These are phyloP conservation scores for Cadophora luteo-olivacea DNA, from an alignment of 2,329 filamentous ascomycete genomes.

Conservation along the genomic window DNA sequence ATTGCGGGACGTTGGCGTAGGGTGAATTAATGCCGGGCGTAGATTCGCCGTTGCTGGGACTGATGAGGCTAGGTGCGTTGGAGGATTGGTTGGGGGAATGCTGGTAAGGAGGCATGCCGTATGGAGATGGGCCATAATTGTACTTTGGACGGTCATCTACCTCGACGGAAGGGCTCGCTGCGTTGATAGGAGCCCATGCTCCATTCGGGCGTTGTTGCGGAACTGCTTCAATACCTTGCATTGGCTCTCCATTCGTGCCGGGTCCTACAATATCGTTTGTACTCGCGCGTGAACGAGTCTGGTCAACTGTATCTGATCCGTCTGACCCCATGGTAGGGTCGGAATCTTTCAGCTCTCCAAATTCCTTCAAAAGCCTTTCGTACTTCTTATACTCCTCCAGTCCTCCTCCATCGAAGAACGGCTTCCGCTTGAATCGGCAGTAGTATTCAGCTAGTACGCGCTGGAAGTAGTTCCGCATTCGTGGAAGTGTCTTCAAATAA, in stretches of 20 bases:
- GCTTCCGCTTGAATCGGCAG: conserved; percentile 46
- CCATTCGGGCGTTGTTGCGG: conserved; percentile 35
- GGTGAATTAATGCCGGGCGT: conserved; percentile 39
- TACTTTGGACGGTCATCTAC: conserved; percentile 38
- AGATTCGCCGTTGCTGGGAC: conserved; percentile 39
- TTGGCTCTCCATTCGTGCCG: conserved; percentile 39
- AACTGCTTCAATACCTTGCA: conserved; percentile 41
- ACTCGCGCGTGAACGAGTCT: conserved; percentile 38
- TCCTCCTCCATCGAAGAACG: conserved; percentile 50
- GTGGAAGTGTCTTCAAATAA: conserved; percentile 59
- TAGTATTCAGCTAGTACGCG: conserved; percentile 54
- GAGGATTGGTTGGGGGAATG: conserved; percentile 36
- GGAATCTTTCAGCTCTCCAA: conserved; percentile 51
- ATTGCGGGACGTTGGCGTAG: conserved; percentile 31
- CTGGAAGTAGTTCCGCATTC: conserved; percentile 60
- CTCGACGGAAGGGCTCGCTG: conserved; percentile 33
- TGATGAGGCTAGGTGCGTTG: conserved; percentile 37
- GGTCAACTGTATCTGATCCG: conserved; percentile 37
- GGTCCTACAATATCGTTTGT: conserved; percentile 38
- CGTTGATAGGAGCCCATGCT: conserved; percentile 42
- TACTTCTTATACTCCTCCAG: conserved; percentile 62
- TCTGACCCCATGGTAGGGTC: conserved; percentile 34
- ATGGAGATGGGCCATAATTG: conserved; percentile 31
- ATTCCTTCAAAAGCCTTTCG: conserved; percentile 56
- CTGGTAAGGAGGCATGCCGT: conserved; percentile 33